Base-by-base conservation (phyloP, 2,329 filamentous ascomycete species). In the Diaporthe sp. region DNA sequence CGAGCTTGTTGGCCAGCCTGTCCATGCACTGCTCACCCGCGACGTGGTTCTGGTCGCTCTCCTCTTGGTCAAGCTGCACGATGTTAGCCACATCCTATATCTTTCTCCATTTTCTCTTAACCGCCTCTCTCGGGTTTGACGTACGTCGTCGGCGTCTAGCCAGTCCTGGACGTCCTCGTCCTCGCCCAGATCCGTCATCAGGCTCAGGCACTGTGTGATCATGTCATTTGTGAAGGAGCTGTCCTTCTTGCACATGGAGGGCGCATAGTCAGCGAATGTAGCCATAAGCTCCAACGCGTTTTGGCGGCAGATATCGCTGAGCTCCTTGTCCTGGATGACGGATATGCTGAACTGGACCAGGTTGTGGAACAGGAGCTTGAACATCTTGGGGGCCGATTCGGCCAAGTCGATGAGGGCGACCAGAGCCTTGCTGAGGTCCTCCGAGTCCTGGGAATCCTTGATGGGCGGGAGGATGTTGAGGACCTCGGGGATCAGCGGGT, bases 11-110 rank as follows among this genome's bases (percentile, higher is more conserved):
- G 72, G 97, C 96, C 71, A 99, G 88, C 74, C 97, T 92, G 82
- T 99, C 97, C 96, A 99, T 98, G 79, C 95, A 97, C 85, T 99
- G 97, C 85, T 99, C 97, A 76, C 97, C 97, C 57, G 96, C 97
- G 77, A 99, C 96, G 81, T 99, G 97, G 83, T 99, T 99, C 77
- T 95, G 91, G 81, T 99, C 97, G 81, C 95, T 98, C 85, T 99
- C 97, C 79, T 98, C 97, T 75, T 95, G 91, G 77, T 99, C 97
- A 77, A 98, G 92, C 93, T 95, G 79, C 25, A 74, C 28, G 66
- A 73, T 60, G 81, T 86, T 75, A 84, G 79, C 47, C 13, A 68
- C 35, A 38, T 17, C 52, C 45, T 33, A 33, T 12, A 40, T 40
- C 1, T 5, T 12, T 19, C 57, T 42, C 58, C 15, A 12, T 19